Percentiles rank a stretch among this genome's conserved stretches.
Evolutionary conservation across 1,139 yeast species (phyloP).

Genomic region (Pichia sp.): DNA sequence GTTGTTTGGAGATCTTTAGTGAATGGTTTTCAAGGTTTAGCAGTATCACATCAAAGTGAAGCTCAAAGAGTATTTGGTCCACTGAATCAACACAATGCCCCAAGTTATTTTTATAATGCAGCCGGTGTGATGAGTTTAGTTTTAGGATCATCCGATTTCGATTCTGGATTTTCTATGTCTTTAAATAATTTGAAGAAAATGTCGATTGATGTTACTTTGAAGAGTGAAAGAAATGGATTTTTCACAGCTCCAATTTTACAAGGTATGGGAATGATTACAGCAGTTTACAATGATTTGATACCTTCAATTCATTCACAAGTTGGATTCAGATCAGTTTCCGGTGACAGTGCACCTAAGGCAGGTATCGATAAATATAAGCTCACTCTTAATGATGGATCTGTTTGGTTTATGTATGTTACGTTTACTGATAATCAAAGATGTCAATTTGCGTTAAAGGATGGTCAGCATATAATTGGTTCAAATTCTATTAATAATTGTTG

Average conservation of each 20-base stretch:
- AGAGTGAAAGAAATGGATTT: constrained; percentile 10
- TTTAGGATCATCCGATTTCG: constrained; percentile 25
- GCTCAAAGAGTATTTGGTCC: constrained; percentile 63
- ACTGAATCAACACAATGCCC: constrained; percentile 29
- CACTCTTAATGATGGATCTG: constrained; percentile 32
- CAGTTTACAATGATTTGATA: constrained; percentile 45
- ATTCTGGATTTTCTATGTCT: constrained; percentile 16
- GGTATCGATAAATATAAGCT: constrained; percentile 23
- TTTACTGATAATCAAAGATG: constrained; percentile 41
- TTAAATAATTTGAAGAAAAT: constrained; percentile 28
- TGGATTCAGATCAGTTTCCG: constrained; percentile 46
- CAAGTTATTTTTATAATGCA: constrained; percentile 29
- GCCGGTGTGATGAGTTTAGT: constrained; percentile 29
- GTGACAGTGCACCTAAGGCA: constrained; percentile 24
- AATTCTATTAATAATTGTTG: constrained; percentile 37
- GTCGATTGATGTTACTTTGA: constrained; percentile 23
- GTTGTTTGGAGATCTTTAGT: constrained; percentile 56
- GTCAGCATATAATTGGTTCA: constrained; percentile 26
- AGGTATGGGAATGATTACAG: constrained; percentile 73
- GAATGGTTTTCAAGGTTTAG: constrained; percentile 44
- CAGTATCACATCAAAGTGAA: constrained; percentile 56
- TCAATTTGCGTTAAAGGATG: constrained; percentile 46
- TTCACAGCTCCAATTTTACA: constrained; percentile 37
- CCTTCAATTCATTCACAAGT: constrained; percentile 56
- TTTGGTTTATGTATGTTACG: constrained; percentile 40